Evolutionary conservation across 441 rosid species (phyloP).

Genomic region (Syzygium malaccense): DNA sequence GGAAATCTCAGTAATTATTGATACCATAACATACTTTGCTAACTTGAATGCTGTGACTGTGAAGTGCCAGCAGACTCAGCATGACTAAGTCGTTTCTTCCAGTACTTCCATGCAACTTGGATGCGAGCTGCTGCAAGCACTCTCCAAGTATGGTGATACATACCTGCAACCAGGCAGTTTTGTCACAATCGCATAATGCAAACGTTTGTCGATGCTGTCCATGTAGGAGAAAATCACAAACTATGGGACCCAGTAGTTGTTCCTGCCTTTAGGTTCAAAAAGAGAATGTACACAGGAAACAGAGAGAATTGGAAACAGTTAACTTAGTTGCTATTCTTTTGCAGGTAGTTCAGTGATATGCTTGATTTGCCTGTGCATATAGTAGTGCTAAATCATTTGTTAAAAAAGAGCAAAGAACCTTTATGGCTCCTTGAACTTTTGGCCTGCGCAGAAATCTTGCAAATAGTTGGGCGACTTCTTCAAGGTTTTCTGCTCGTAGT

Average conservation of each 20-base stretch:
- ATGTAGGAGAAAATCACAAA: not conserved
- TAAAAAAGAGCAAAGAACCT: slow-evolving; percentile 27
- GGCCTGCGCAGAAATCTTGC: slow-evolving; percentile 51
- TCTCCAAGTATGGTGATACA: slow-evolving; percentile 78
- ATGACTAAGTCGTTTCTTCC: slow-evolving; percentile 42
- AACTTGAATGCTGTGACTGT: not conserved
- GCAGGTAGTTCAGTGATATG: not conserved
- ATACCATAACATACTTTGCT: not conserved
- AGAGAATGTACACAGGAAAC: not conserved
- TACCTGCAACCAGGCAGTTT: slow-evolving; percentile 30
- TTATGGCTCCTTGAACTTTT: slow-evolving; percentile 38
- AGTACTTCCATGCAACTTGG: slow-evolving; percentile 83
- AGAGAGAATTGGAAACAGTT: not conserved
- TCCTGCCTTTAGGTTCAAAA: not conserved
- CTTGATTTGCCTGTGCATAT: not conserved
- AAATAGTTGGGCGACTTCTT: slow-evolving; percentile 72
- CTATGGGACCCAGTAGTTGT: not conserved
- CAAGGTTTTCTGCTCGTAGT: slow-evolving; percentile 63
- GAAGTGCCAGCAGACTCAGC: not conserved
- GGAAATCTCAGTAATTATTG: not conserved
- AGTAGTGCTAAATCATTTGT: not conserved
- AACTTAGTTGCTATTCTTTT: not conserved
- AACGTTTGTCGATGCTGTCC: not conserved
- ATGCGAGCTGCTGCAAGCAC: slow-evolving; percentile 50
- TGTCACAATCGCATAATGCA: not conserved